These are phyloP conservation scores for Penicillium psychrofluorescens DNA, from an alignment of 495 filamentous ascomycete genomes.

Conservation along the genomic window DNA sequence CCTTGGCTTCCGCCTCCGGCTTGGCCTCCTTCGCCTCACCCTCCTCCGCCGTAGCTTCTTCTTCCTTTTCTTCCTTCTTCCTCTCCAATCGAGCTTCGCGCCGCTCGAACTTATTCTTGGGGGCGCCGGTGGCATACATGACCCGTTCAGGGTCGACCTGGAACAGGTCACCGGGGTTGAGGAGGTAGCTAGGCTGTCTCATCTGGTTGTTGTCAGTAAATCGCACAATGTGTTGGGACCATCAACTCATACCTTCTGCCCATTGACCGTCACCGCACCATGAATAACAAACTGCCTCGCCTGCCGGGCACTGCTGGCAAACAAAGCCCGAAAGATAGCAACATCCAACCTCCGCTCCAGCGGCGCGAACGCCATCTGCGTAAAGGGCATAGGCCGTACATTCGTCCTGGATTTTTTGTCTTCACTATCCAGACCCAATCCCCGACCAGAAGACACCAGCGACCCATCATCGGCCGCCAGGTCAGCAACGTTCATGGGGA, in stretches of 20 bases:
- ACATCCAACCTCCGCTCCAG: conserved; percentile 86
- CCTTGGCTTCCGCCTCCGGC: conserved; percentile 12
- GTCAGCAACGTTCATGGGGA: conserved; percentile 72
- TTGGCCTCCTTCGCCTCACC: conserved; percentile 12
- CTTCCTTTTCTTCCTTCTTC: conserved; percentile 16
- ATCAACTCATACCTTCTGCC: conserved; percentile 63
- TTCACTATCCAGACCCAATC: conserved; percentile 53
- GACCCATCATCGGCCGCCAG: conserved; percentile 77
- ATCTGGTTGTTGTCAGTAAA: conserved; percentile 50
- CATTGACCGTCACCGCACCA: conserved; percentile 91
- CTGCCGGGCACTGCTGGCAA: conserved; percentile 90
- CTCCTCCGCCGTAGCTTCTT: conserved; percentile 15
- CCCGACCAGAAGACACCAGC: conserved; percentile 70
- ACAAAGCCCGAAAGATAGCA: conserved; percentile 84
- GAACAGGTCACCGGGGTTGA: conserved; percentile 98
- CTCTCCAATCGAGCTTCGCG: conserved; percentile 28
- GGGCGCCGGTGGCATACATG: conserved; percentile 73
- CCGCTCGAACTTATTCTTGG: conserved; percentile 49
- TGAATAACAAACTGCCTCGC: conserved; percentile 91
- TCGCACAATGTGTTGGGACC: background rate
- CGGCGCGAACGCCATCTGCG: conserved; percentile 88
- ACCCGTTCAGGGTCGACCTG: conserved; percentile 86
- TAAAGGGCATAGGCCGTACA: conserved; percentile 57
- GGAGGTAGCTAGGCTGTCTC: conserved; percentile 83
- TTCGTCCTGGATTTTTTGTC: background rate